Base-by-base conservation (phyloP, 129 eudicot species). In the Saussurea involucrata region DNA sequence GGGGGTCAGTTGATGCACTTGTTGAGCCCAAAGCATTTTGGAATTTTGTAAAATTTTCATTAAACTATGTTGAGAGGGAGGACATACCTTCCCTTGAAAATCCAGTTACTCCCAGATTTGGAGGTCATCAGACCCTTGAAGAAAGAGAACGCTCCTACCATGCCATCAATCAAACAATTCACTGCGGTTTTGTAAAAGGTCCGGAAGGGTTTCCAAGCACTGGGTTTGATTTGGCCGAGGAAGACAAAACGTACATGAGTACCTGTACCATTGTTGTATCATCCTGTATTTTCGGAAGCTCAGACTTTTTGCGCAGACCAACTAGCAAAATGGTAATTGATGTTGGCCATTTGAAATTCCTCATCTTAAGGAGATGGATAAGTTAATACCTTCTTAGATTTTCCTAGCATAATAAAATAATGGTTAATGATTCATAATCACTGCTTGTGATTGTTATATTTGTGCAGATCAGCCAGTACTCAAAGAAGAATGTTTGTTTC, bases 211-310 rank as follows among this genome's bases (percentile, higher is more conserved):
- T 69, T 64, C 81, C 84, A 63, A 85, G 89, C 86, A 85, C 87
- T 22, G 96, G 97, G 37, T 95, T 95, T 79, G 96, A 95, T 82
- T 81, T 95, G 89, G 89, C 80, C 24, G 85, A 81, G 80, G 85
- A 89, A 81, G 97, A 95, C 78, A 83, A 68, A 76, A 31, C 71
- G 24, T 88, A 76, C 71, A 91, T 91, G 99, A 80, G 75, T 44
- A 79, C 89, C 24, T 95, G 97, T 72, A 78, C 29, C 15, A 85
- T 95, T 61, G 99, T 79, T 68, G 99, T 95, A 25, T 91, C 99
- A 25, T 95, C 99, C 36, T 95, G 99, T 89, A 95, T 91, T 66
- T 95, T 95, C 82, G 99, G 99, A 74, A 95, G 92, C 88, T 95
- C 97, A 17, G 99, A 95, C 87, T 95, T 95, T 80, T 78, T 95